These are phyloP conservation scores for Podila horticola DNA, from an alignment of 192 early-diverging fungal genomes.

Conservation along the genomic window DNA sequence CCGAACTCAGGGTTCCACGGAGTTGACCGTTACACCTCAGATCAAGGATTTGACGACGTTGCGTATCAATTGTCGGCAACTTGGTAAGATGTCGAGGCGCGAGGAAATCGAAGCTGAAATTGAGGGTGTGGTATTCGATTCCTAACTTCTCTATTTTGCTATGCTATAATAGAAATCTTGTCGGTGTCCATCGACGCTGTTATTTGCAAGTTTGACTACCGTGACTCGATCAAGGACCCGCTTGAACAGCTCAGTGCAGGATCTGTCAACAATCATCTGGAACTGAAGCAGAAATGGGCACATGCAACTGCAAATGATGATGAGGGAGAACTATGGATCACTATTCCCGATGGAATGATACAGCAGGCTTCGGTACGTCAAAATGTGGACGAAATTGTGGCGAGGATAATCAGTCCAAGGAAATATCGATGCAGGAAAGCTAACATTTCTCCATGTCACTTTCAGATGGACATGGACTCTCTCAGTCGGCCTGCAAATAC, in stretches of 20 bases:
- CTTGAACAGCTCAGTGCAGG: constrained; percentile 42
- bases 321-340: constrained; percentile 58
- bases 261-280: constrained; percentile 57
- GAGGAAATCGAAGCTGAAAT: not conserved
- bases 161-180: constrained; percentile 35
- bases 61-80: constrained; percentile 60
- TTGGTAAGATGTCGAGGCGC: constrained; percentile 36
- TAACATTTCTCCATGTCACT: not conserved
- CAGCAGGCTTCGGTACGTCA: constrained; percentile 32
- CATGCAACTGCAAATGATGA: constrained; percentile 58
- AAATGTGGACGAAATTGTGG: too few species aligned
- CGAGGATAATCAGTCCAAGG: not conserved
- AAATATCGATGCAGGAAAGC: too few species aligned
- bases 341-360: constrained; percentile 50
- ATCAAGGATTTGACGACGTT: constrained; percentile 45
- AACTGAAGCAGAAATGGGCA: constrained; percentile 57
- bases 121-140: not conserved
- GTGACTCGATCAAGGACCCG: constrained; percentile 57
- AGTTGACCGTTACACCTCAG: constrained; percentile 59
- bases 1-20: constrained; percentile 55
- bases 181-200: constrained; percentile 49
- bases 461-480: constrained; percentile 31
- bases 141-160: not conserved
- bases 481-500: constrained; percentile 25
- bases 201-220: constrained; percentile 44